Percentiles rank a stretch among this genome's conserved stretches.
Evolutionary conservation across 164 flowering plant species (phyloP).

Genomic region (Vitis vinifera): ASM3070453v1 NC_081820.1:22321001-22321500

Average conservation of each 20-base stretch:
- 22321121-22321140: slow-evolving; percentile 70
- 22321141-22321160: slow-evolving; percentile 80
- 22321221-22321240: slow-evolving; percentile 76
- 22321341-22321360: no score
- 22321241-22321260: slow-evolving; percentile 46
- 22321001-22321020: slow-evolving; percentile 77
- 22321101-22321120: not conserved
- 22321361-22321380: no score
- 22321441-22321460: no score
- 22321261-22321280: slow-evolving; percentile 1
- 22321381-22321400: no score
- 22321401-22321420: no score
- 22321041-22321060: slow-evolving; percentile 79
- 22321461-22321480: no score
- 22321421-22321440: no score
- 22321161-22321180: slow-evolving; percentile 78
- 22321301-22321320: not conserved
- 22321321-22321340: not conserved
- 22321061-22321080: slow-evolving; percentile 50
- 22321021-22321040: slow-evolving; percentile 84
- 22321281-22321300: not conserved
- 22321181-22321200: slow-evolving; percentile 93
- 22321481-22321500: no score
- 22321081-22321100: slow-evolving; percentile 13
- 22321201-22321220: slow-evolving; percentile 87